A percentile compares a stretch with the other conserved stretches of the same genome.
These are phyloP conservation scores for Camellia lanceoleosa DNA, from an alignment of 148 eudicot genomes.

Conservation along the genomic window DNA sequence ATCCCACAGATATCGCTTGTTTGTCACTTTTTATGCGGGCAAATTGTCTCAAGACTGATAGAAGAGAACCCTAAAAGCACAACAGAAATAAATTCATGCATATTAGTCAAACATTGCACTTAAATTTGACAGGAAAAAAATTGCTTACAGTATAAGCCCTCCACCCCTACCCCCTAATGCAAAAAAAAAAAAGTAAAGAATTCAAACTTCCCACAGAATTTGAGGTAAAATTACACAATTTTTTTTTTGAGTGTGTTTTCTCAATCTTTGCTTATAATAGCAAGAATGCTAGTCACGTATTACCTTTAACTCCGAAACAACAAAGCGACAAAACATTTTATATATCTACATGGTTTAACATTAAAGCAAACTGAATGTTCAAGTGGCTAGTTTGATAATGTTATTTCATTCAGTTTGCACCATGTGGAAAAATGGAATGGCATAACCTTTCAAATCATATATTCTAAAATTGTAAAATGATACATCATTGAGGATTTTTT, in stretches of 20 bases:
- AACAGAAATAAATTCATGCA: background rate
- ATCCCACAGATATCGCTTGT: slow-evolving; percentile 90
- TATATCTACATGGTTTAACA: background rate
- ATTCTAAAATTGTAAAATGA: background rate
- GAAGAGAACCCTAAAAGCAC: slow-evolving; percentile 69
- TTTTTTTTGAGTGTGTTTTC: background rate
- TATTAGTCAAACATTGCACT: background rate
- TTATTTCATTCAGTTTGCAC: background rate
- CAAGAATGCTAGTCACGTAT: background rate
- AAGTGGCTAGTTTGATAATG: background rate
- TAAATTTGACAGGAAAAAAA: background rate
- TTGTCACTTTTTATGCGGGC: slow-evolving; percentile 82
- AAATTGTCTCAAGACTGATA: slow-evolving; percentile 83
- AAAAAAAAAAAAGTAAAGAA: background rate
- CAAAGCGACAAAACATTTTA: background rate
- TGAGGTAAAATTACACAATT: background rate
- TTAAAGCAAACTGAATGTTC: background rate
- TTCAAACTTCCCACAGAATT: background rate
- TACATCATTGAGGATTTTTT: background rate
- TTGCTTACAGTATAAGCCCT: too few relatives aligned
- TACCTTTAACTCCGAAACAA: background rate
- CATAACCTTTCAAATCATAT: background rate
- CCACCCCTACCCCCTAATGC: background rate
- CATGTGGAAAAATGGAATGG: background rate
- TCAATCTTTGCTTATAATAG: background rate